These are phyloP conservation scores for Mycena rebaudengoi DNA, from an alignment of 768 basidiomycete species.

Conservation along the genomic window DNA sequence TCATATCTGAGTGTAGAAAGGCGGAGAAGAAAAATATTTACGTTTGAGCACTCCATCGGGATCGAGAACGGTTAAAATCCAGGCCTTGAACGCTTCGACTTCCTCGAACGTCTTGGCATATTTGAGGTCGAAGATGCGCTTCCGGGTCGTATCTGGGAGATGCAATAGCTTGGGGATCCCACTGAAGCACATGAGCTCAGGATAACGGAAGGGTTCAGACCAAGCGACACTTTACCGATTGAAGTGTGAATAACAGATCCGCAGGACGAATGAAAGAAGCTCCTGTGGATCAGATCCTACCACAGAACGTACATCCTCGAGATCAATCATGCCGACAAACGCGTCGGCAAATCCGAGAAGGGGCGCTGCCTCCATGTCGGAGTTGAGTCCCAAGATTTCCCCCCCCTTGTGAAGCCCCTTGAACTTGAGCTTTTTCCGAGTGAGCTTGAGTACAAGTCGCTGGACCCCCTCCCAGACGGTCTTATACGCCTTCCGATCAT, in stretches of 20 bases:
- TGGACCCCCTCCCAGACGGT: slow-evolving; percentile 14
- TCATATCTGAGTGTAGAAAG: background rate
- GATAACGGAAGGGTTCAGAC: no score
- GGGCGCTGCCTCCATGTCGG: slow-evolving; percentile 21
- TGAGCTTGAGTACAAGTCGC: slow-evolving; percentile 14
- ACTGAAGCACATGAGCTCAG: background rate
- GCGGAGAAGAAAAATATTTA: background rate
- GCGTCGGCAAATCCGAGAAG: slow-evolving; percentile 19
- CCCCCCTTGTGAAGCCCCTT: slow-evolving; percentile 15
- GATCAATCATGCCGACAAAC: slow-evolving; percentile 5
- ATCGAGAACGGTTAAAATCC: slow-evolving; percentile 6
- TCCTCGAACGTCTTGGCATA: background rate
- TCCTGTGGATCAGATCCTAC: background rate
- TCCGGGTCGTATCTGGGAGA: background rate
- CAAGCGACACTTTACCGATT: background rate
- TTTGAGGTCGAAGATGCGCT: background rate
- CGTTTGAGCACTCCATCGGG: background rate
- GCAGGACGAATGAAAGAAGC: slow-evolving; percentile 2
- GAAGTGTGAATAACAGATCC: slow-evolving; percentile 12
- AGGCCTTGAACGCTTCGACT: slow-evolving; percentile 10
- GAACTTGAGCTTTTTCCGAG: slow-evolving; percentile 1
- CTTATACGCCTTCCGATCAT: slow-evolving; percentile 5
- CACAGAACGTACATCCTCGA: background rate
- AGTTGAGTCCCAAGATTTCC: slow-evolving; percentile 11
- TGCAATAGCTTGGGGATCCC: slow-evolving; percentile 4